phyloP scores from a whole-genome alignment of 1,284 basidiomycete genomes.

The Polyporus tsugae region DNA sequence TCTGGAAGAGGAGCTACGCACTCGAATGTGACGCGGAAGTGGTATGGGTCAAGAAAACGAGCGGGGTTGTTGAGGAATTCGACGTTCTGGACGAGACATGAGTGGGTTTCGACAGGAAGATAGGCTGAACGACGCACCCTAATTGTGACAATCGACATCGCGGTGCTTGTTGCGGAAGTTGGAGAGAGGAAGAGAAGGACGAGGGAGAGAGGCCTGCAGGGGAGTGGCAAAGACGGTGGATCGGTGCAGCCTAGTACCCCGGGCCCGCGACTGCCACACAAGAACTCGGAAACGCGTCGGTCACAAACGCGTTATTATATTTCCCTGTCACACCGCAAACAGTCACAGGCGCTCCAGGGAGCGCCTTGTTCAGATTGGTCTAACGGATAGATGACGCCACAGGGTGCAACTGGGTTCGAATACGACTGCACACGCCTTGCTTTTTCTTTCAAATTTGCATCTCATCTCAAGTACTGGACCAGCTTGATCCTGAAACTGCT shows the following conservation, averaged over 20 bases:
- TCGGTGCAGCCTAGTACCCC: no score
- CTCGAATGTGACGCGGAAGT: conserved; percentile 97
- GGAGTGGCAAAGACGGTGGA: conserved; percentile 7
- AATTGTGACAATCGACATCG: conserved; percentile 77
- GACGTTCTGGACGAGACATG: conserved; percentile 62
- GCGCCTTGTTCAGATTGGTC: background rate
- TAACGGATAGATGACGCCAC: conserved; percentile 1
- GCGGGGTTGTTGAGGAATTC: conserved; percentile 95
- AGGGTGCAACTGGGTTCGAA: background rate
- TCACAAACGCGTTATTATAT: conserved; percentile 32
- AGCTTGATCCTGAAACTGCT: background rate
- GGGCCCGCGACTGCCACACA: background rate
- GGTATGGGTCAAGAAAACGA: conserved; percentile 90
- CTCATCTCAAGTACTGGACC: background rate
- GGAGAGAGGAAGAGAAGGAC: background rate
- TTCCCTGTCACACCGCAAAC: background rate
- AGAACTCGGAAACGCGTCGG: conserved; percentile 26
- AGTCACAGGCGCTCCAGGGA: conserved; percentile 7
- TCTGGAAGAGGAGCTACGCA: conserved; percentile 94
- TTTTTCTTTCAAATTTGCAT: background rate
- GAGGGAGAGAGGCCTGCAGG: background rate
- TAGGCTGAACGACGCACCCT: conserved; percentile 40
- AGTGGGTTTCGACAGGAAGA: background rate
- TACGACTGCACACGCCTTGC: background rate
- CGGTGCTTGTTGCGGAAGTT: background rate